Base-by-base conservation (phyloP, 768 basidiomycete genomes). In the Lactarius vividus region DNA sequence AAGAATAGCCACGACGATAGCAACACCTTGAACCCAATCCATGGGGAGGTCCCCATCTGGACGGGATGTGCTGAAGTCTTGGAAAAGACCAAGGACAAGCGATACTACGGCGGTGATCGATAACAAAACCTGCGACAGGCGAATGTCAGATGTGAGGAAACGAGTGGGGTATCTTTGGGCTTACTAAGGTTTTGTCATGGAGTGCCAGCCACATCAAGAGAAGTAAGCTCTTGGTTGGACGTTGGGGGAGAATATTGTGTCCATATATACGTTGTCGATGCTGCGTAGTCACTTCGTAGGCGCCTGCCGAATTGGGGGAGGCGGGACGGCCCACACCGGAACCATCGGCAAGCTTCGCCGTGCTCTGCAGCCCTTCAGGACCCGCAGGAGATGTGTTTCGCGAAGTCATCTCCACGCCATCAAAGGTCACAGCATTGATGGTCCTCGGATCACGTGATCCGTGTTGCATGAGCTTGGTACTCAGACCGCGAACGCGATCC, bases 1-100 rank as follows among this genome's bases (percentile, higher is more conserved):
- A 49, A 82, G 71, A 42, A 92, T 84, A 0, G 91, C 89, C 46
- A 89, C 82, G 72, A 92, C 83, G 65, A 92, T 92, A 0, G 91
- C 87, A 16, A 92, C 90, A 62, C 89, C 96, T 79, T 98, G 96
- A 0, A 98, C 95, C 96, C 96, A 98, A 72, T 10, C 37, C 13
- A 98, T 92, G n/a, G 87, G 86, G 1, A 94, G 88, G 53, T 89
- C 82, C 40, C 77, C 79, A 1, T 78, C 67, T 11, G 85, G 80
- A 7, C 83, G 83, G 0, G 86, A 79, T 0, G 82, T 81, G 15
- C 96, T 95, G 74, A 98, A 90, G 73, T 95, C 94, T 74, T 96
- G 91, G 77, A 96, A 97, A 33, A 98, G 78, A n/a, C 96, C 96
- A 15, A 98, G 85, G 13, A 94, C 94, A 54, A 99, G 81, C 20